Percentiles rank a stretch among this genome's conserved stretches.
Conservation (phyloP, 495 filamentous ascomycete genomes). For the Immersiella caudata region DNA sequence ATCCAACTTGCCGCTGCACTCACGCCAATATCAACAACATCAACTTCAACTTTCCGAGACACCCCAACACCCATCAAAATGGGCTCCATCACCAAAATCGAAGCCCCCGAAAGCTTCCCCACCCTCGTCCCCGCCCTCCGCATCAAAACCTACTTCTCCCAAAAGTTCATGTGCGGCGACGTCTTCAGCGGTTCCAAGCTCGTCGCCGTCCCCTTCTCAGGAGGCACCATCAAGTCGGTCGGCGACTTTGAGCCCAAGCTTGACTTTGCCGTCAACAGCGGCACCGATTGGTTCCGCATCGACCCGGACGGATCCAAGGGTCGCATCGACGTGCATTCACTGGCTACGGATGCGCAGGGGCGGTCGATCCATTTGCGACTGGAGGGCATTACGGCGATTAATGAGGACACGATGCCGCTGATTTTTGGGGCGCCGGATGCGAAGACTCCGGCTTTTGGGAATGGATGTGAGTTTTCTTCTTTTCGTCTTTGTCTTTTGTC, state of each 20-base stretch:
- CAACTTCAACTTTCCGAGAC: no score
- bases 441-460: conserved; percentile 3
- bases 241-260: conserved; percentile 25
- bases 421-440: conserved; percentile 12
- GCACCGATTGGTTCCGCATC: conserved; percentile 20
- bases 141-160: conserved; percentile 14
- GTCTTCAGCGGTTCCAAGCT: conserved; percentile 9
- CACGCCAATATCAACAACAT: background rate
- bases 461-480: conserved; percentile 10
- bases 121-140: conserved; percentile 2
- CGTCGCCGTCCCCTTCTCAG: conserved; percentile 18
- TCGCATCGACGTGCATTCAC: conserved; percentile 14
- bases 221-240: conserved; percentile 21
- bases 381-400: conserved; percentile 18
- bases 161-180: conserved; percentile 16
- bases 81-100: conserved; percentile 4
- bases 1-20: no score
- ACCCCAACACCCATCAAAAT: background rate
- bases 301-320: conserved; percentile 17
- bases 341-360: conserved; percentile 21
- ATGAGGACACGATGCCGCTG: conserved; percentile 19
- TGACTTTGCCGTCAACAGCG: conserved; percentile 20
- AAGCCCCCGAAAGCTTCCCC: conserved; percentile 1
- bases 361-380: conserved; percentile 12
- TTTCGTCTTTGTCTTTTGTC: no score